Evolutionary conservation across 352 stramenopile genomes (phyloP).

Genomic region (Phytophthora chlamydospora): DNA sequence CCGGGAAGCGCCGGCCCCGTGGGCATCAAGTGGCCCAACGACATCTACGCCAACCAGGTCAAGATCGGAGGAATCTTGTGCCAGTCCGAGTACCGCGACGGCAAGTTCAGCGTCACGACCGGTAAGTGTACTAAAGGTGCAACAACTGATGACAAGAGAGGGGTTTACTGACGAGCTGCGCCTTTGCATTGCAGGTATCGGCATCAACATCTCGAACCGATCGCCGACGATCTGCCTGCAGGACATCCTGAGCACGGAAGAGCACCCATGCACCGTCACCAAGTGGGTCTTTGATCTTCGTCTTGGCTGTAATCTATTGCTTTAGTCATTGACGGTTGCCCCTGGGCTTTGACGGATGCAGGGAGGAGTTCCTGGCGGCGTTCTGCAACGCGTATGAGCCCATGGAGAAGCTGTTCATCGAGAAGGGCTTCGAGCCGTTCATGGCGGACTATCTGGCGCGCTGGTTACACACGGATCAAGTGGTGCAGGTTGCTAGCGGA

Average conservation of each 20-base stretch:
- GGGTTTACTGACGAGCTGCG: slow-evolving; percentile 31
- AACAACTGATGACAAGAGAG: too few relatives aligned
- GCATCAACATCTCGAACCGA: slow-evolving; percentile 91
- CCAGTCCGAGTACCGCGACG: slow-evolving; percentile 86
- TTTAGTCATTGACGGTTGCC: not conserved
- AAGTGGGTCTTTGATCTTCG: slow-evolving; percentile 54
- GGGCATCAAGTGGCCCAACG: slow-evolving; percentile 93
- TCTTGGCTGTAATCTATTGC: not conserved
- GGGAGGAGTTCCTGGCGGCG: slow-evolving; percentile 85
- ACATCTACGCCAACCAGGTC: slow-evolving; percentile 90
- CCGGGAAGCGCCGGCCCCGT: slow-evolving; percentile 54
- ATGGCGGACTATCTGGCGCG: slow-evolving; percentile 79
- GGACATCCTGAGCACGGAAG: slow-evolving; percentile 70
- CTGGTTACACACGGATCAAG: slow-evolving; percentile 88
- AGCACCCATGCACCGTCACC: slow-evolving; percentile 66
- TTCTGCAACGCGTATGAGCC: slow-evolving; percentile 90
- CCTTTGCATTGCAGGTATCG: slow-evolving; percentile 55
- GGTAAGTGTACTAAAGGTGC: slow-evolving; percentile 34
- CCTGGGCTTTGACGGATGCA: slow-evolving; percentile 12
- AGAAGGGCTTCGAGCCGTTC: slow-evolving; percentile 88
- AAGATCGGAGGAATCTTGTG: slow-evolving; percentile 93
- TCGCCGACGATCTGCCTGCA: slow-evolving; percentile 88
- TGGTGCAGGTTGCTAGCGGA: slow-evolving; percentile 75
- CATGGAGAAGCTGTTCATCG: slow-evolving; percentile 83
- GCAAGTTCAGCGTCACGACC: slow-evolving; percentile 85